Percentiles rank a stretch among this genome's conserved stretches.
Conservation (phyloP, 257 asterid species). For the Petunia secreta region DNA sequence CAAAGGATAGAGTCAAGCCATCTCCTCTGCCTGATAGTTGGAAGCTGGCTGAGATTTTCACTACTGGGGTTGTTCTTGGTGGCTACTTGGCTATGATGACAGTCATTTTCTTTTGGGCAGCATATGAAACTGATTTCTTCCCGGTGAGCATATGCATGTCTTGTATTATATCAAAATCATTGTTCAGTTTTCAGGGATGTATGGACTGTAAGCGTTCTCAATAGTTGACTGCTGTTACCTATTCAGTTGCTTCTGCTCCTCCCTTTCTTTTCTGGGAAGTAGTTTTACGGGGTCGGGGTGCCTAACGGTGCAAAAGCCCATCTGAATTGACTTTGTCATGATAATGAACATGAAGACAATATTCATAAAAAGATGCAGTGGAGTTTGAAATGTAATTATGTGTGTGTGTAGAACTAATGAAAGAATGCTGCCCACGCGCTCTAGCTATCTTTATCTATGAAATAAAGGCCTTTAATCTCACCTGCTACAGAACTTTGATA, state of each 20-base stretch:
- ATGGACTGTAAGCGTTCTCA: neutral
- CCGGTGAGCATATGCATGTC: conserved; percentile 56
- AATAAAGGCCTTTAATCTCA: neutral
- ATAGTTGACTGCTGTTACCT: neutral
- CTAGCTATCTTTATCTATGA: neutral
- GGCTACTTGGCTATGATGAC: conserved; percentile 98
- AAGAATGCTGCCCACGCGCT: neutral
- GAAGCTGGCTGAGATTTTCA: conserved; percentile 90
- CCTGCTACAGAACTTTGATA: neutral
- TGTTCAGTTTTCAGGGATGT: neutral
- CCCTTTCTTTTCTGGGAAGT: neutral
- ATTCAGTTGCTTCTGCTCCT: neutral
- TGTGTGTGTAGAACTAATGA: neutral
- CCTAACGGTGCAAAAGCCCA: neutral
- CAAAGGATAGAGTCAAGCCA: conserved; percentile 95
- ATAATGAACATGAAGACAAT: neutral
- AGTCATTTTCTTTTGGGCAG: conserved; percentile 96
- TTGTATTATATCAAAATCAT: neutral
- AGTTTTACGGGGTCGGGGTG: neutral
- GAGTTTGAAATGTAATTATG: conserved; percentile 8
- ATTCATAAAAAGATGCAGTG: neutral
- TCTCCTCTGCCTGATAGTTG: conserved; percentile 99
- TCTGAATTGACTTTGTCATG: neutral
- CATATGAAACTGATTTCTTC: conserved; percentile 84
- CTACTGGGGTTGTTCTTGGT: conserved; percentile 91